Base-by-base conservation (phyloP, 495 filamentous ascomycete species). In the Trichocladium antarcticum region DNA sequence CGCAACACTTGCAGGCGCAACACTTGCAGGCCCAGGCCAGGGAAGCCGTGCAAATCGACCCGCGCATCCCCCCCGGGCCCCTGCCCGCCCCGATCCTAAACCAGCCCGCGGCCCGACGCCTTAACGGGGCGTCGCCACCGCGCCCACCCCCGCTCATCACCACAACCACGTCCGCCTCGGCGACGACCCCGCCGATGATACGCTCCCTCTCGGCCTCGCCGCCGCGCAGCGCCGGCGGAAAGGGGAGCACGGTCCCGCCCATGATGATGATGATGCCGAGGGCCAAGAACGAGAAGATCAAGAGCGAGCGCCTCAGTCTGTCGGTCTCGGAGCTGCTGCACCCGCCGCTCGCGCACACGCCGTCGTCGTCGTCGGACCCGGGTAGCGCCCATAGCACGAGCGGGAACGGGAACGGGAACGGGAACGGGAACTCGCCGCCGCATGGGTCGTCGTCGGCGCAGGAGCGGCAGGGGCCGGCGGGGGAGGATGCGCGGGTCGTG, bases 401-500 rank as follows among this genome's bases (percentile, higher is more conserved):
- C 24, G 8, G 24, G 24, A 8, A 8, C 24, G 8, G 31, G 10
- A 4, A 14, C 9, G n/a, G 28, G 28, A 14, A 28, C 28, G 12
- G 20, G 22, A 8, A n/a, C n/a, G 6, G 38, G 19, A 5, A 40
- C 17, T n/a, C n/a, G n/a, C n/a, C n/a, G n/a, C n/a, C n/a, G n/a
- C n/a, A n/a, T n/a, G n/a, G n/a, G n/a, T n/a, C n/a, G n/a, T n/a
- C n/a, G n/a, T n/a, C n/a, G n/a, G n/a, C 15, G 9, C 37, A n/a
- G 32, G n/a, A 24, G 28, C 12, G 8, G 15, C 21, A 32, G 31
- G 31, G 31, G n/a, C 19, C 20, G 21, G 37, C 21, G 66, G 32
- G 75, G 7, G 82, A 87, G 57, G 83, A 87, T 51, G 74, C 74
- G 55, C 66, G 81, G 42, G 80, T 81, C 1, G 66, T 87, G 36